phyloP scores from a whole-genome alignment of 1,284 basidiomycete species.

The Grifola frondosa region DNA sequence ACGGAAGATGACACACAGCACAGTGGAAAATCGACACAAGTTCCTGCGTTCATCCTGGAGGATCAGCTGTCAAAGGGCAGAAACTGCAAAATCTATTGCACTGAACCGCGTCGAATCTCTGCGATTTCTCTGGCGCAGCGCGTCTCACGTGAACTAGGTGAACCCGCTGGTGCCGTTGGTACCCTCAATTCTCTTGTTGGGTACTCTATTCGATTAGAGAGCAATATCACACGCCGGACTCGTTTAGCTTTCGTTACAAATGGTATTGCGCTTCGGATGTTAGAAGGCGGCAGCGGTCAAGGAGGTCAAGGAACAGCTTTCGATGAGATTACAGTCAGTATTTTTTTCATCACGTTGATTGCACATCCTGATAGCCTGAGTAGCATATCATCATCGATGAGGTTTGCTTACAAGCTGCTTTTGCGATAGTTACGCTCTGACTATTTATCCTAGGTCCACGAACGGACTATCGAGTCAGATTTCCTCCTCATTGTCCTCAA shows the following conservation, averaged over 20 bases:
- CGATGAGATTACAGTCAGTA: constrained; percentile 86
- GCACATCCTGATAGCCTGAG: constrained; percentile 3
- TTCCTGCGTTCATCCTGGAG: constrained; percentile 94
- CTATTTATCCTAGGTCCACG: constrained; percentile 59
- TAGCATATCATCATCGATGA: constrained; percentile 89
- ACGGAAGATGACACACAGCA: constrained; percentile 1
- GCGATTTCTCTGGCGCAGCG: constrained; percentile 97
- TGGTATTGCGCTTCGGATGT: constrained; percentile 96
- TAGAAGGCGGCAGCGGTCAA: constrained; percentile 76
- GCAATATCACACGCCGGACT: constrained; percentile 81
- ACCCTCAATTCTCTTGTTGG: constrained; percentile 83
- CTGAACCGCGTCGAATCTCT: constrained; percentile 95
- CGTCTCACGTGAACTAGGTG: constrained; percentile 93
- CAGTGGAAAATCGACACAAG: constrained; percentile 97
- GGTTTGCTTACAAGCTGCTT: constrained; percentile 39
- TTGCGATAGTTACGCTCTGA: not conserved
- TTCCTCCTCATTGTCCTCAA: constrained; percentile 96
- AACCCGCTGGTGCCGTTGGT: constrained; percentile 80
- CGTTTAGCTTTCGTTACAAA: constrained; percentile 87
- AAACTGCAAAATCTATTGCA: constrained; percentile 92
- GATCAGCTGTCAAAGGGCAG: constrained; percentile 81
- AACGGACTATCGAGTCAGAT: constrained; percentile 96
- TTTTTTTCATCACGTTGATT: constrained; percentile 2
- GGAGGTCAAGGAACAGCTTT: constrained; percentile 76
- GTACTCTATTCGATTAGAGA: constrained; percentile 94